Percentiles rank a stretch among this genome's conserved stretches.
Evolutionary conservation across 768 basidiomycete genomes (phyloP).

Genomic region (Amanita pseudoporphyria): DNA sequence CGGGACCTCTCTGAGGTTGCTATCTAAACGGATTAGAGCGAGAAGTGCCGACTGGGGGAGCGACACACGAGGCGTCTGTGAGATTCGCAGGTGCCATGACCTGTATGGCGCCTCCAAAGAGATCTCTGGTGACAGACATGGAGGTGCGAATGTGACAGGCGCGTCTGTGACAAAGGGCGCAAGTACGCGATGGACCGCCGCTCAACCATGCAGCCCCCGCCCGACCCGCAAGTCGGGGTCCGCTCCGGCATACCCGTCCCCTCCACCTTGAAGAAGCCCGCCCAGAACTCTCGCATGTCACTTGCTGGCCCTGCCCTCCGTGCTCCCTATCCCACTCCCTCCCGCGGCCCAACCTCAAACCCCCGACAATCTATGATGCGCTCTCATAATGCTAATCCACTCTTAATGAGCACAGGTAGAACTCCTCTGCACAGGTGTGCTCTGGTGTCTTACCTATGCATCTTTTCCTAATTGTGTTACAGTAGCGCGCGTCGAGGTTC

Average conservation of each 20-base stretch:
- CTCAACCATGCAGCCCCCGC: constrained; percentile 46
- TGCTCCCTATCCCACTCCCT: constrained; percentile 34
- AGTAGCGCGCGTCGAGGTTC: constrained; percentile 74
- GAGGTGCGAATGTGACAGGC: constrained; percentile 13
- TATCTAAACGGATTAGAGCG: constrained; percentile 5
- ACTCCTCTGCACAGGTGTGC: constrained; percentile 69
- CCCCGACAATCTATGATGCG: constrained; percentile 62
- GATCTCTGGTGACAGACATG: constrained; percentile 22
- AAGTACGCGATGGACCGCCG: constrained; percentile 47
- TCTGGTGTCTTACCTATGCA: constrained; percentile 6
- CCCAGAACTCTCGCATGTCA: constrained; percentile 53
- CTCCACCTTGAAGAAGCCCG: constrained; percentile 63
- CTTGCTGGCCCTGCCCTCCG: constrained; percentile 69
- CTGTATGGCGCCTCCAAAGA: constrained; percentile 87
- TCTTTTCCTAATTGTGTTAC: constrained; percentile 8
- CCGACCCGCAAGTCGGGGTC: constrained; percentile 37
- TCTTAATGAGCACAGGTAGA: constrained; percentile 63
- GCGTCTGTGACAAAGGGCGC: too few species aligned
- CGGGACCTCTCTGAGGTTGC: constrained; percentile 66
- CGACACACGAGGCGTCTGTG: constrained; percentile 78
- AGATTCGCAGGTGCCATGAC: constrained; percentile 45
- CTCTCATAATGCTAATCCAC: constrained; percentile 63
- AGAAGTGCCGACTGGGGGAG: not conserved
- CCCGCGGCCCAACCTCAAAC: constrained; percentile 31
- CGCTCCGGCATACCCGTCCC: constrained; percentile 69